A percentile compares a stretch with the other conserved stretches of the same genome.
Evolutionary conservation across 305 asterid genomes (phyloP).

Genomic region (Salvia sclarea): DNA sequence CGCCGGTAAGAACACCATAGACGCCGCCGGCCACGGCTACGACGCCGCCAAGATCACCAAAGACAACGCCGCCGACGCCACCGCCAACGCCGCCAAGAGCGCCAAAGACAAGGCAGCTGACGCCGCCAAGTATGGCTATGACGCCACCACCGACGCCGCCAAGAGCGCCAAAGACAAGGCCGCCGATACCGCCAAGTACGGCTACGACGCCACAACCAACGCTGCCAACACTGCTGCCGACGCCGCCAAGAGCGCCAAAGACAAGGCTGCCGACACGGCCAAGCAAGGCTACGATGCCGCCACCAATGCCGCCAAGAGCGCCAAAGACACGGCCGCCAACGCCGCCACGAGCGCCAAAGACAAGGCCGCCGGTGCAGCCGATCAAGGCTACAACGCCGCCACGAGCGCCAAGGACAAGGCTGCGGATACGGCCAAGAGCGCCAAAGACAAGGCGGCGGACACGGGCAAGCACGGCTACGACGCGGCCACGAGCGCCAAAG

Average conservation of each 20-base stretch:
- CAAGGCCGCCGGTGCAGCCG: constrained; percentile 32
- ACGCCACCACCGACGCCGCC: background rate
- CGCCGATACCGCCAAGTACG: constrained; percentile 7
- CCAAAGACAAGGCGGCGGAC: no score
- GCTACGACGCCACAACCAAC: constrained; percentile 36
- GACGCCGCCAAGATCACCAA: background rate
- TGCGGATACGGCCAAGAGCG: constrained; percentile 19
- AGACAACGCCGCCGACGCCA: no score
- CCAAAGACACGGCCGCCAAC: background rate
- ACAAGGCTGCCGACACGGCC: constrained; percentile 34
- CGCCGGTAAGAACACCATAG: no score
- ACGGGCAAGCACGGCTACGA: no score
- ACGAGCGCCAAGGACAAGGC: constrained; percentile 40
- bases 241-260: constrained; percentile 33
- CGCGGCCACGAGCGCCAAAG: no score
- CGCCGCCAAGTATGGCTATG: background rate
- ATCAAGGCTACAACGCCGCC: background rate
- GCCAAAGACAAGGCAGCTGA: no score
- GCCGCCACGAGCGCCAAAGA: constrained; percentile 35
- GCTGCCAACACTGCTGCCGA: constrained; percentile 16
- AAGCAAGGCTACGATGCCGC: background rate
- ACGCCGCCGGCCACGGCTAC: no score
- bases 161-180: background rate
- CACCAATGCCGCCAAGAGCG: background rate
- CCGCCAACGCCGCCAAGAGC: no score